phyloP scores from a whole-genome alignment of 805 yeast species.

The Wickerhamiella parazyma region DNA sequence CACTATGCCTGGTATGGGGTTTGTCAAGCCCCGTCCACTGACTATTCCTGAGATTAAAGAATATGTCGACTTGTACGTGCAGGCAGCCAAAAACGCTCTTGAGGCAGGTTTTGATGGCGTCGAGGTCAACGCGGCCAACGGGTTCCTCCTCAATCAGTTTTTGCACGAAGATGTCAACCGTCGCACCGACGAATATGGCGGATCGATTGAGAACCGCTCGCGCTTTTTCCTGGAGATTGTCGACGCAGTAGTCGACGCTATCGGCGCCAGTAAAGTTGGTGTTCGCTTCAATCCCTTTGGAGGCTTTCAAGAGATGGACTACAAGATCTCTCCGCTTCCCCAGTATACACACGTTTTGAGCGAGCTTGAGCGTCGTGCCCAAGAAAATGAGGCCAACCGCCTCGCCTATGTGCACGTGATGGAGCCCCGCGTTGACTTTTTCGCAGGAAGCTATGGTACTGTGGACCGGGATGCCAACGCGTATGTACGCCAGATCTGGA shows the following conservation, averaged over 20 bases:
- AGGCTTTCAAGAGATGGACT: slow-evolving; percentile 22
- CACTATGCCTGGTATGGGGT: too few relatives aligned
- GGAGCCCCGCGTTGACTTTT: slow-evolving; percentile 32
- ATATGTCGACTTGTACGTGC: slow-evolving; percentile 30
- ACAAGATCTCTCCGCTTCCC: slow-evolving; percentile 25
- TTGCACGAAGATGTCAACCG: slow-evolving; percentile 34
- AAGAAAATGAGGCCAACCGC: slow-evolving; percentile 24
- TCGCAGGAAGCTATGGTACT: slow-evolving; percentile 2
- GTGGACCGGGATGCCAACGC: slow-evolving; percentile 8
- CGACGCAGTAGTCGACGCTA: slow-evolving; percentile 27
- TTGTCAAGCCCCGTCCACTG: slow-evolving; percentile 21
- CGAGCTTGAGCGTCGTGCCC: slow-evolving; percentile 31
- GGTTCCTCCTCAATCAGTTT: slow-evolving; percentile 40
- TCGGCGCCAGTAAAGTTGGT: slow-evolving; percentile 27
- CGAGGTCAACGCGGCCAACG: slow-evolving; percentile 55
- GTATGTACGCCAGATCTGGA: slow-evolving; percentile 17
- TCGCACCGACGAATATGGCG: slow-evolving; percentile 53
- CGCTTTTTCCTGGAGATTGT: slow-evolving; percentile 37
- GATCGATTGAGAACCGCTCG: slow-evolving; percentile 43
- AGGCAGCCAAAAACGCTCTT: slow-evolving; percentile 39
- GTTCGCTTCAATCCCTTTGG: slow-evolving; percentile 32
- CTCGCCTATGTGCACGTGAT: slow-evolving; percentile 34
- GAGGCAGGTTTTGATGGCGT: slow-evolving; percentile 50
- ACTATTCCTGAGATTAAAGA: slow-evolving; percentile 31
- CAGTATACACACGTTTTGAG: slow-evolving; percentile 31